phyloP scores from a whole-genome alignment of 306 rosid genomes.

The Dryas drummondii region DNA sequence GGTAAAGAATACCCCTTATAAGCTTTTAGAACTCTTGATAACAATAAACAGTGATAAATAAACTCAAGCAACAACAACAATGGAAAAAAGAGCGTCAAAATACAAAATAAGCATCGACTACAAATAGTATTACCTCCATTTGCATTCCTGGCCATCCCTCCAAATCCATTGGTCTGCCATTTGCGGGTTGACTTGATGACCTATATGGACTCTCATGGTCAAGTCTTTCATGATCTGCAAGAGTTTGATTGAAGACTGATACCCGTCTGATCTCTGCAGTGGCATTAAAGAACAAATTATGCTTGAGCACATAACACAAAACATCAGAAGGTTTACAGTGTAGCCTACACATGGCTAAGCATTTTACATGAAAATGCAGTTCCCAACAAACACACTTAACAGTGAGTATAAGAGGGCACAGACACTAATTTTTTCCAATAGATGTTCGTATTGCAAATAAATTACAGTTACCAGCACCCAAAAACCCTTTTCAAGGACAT shows the following conservation, averaged over 20 bases:
- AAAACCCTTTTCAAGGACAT: not conserved
- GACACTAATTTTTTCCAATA: not conserved
- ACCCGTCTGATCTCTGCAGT: constrained; percentile 72
- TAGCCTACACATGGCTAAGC: not conserved
- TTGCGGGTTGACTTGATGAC: constrained; percentile 53
- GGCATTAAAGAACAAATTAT: constrained; percentile 3
- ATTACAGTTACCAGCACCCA: too few relatives aligned
- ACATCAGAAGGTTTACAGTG: constrained; percentile 4
- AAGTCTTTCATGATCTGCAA: constrained; percentile 63
- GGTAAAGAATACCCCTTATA: not conserved
- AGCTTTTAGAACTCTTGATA: not conserved
- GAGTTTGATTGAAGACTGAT: constrained; percentile 54
- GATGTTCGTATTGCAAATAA: not conserved
- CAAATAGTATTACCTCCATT: constrained; percentile 51
- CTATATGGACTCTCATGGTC: constrained; percentile 71
- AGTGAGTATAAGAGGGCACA: not conserved
- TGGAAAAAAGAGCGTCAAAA: not conserved
- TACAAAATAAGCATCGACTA: not conserved
- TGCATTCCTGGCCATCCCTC: constrained; percentile 74
- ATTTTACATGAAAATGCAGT: constrained; percentile 4
- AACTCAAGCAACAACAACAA: constrained; percentile 3
- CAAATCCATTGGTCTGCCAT: constrained; percentile 63
- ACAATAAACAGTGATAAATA: not conserved
- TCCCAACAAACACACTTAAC: constrained; percentile 6
- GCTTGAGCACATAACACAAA: constrained; percentile 9